These are phyloP conservation scores for Akanthomyces muscarius DNA, from an alignment of 2,329 filamentous ascomycete species.

Conservation along the genomic window DNA sequence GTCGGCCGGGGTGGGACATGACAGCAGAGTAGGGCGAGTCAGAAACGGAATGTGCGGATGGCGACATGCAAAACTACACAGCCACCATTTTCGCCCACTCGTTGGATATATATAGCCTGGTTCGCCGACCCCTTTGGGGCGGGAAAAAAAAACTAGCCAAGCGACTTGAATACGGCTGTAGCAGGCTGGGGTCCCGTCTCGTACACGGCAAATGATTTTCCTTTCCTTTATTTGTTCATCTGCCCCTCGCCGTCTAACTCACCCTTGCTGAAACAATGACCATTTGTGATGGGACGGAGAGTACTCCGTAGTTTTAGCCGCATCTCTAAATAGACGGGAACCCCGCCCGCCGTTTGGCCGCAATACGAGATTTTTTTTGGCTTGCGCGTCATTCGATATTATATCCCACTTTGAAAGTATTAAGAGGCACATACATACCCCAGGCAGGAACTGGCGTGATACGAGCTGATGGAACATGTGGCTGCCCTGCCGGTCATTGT, in stretches of 20 bases:
- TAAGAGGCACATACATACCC: background rate
- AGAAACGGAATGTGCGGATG: no score
- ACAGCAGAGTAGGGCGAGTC: no score
- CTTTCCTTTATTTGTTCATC: no score
- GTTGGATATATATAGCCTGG: no score
- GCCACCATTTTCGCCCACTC: background rate
- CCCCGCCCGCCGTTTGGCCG: background rate
- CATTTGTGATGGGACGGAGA: no score
- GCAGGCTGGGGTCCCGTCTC: background rate
- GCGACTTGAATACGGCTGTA: no score
- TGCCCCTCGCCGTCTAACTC: no score
- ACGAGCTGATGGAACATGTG: background rate
- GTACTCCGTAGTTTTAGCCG: no score
- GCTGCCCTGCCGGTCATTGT: background rate
- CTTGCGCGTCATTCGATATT: background rate
- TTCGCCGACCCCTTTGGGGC: no score
- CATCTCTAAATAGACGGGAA: background rate
- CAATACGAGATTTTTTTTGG: conserved; percentile 7
- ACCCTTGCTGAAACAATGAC: no score
- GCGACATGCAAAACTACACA: background rate
- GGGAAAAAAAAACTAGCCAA: no score
- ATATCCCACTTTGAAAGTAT: background rate
- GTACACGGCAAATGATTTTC: background rate
- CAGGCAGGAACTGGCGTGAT: background rate
- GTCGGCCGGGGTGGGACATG: no score